Conservation (phyloP, 208 protist genomes). For the Zelonia costaricensis region DNA sequence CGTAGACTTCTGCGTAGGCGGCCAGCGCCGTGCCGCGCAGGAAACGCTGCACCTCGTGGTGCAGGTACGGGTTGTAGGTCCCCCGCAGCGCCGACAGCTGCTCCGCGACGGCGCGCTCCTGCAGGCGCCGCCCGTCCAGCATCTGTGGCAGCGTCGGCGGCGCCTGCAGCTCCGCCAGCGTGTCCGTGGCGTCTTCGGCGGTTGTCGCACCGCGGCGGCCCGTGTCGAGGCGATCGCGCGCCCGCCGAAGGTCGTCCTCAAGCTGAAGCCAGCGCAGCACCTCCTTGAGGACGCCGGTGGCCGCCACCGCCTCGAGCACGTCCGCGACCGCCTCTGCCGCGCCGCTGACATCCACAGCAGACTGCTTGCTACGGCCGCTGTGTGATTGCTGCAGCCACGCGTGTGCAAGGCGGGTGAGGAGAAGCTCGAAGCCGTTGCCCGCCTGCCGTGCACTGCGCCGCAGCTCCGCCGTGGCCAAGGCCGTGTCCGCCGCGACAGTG, state of each 20-base stretch:
- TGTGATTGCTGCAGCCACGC: slow-evolving; percentile 35
- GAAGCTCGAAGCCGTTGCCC: slow-evolving; percentile 36
- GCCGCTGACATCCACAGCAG: slow-evolving; percentile 1
- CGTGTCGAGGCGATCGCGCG: slow-evolving; percentile 28
- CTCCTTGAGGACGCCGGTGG: slow-evolving; percentile 24
- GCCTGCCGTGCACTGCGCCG: slow-evolving; percentile 29
- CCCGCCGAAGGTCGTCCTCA: slow-evolving; percentile 29
- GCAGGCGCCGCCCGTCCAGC: slow-evolving; percentile 38
- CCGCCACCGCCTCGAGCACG: slow-evolving; percentile 24
- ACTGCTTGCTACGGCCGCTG: slow-evolving; percentile 8
- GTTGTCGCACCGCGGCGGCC: slow-evolving; percentile 7
- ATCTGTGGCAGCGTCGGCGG: slow-evolving; percentile 51
- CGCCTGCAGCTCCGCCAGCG: slow-evolving; percentile 20
- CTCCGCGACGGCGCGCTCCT: slow-evolving; percentile 41
- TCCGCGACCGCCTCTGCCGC: slow-evolving; percentile 12
- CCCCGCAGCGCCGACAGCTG: slow-evolving; percentile 57
- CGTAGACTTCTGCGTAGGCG: slow-evolving; percentile 83
- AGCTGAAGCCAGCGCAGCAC: slow-evolving; percentile 34
- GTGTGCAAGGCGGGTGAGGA: slow-evolving; percentile 56
- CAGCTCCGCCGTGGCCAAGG: slow-evolving; percentile 17
- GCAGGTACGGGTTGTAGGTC: slow-evolving; percentile 78
- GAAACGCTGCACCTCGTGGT: slow-evolving; percentile 66
- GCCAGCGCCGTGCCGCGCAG: slow-evolving; percentile 62
- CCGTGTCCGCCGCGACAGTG: slow-evolving; percentile 5
- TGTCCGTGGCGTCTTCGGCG: slow-evolving; percentile 4